A percentile compares a stretch with the other conserved stretches of the same genome.
These are phyloP conservation scores for Mortierella hygrophila DNA, from an alignment of 192 early-diverging fungal genomes.

Conservation along the genomic window DNA sequence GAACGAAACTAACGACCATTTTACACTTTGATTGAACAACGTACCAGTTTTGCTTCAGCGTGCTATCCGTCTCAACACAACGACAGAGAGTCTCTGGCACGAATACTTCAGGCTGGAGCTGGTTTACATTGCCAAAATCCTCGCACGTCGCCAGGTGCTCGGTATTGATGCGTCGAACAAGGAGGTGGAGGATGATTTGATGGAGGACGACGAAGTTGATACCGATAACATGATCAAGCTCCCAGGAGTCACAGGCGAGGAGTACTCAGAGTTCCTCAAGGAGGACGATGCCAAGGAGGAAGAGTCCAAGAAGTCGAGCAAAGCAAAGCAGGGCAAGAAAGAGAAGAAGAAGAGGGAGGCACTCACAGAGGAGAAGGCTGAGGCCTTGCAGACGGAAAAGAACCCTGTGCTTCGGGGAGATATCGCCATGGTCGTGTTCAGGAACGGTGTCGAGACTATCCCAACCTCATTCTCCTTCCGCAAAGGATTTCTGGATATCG, in stretches of 20 bases:
- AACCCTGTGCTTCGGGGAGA: constrained; percentile 80
- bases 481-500: constrained; percentile 76
- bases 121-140: constrained; percentile 88
- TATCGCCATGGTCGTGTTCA: constrained; percentile 81
- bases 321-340: constrained; percentile 31
- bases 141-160: constrained; percentile 82
- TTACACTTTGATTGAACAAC: neutral
- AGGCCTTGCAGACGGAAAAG: constrained; percentile 65
- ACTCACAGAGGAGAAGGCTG: constrained; percentile 60
- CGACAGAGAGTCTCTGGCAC: constrained; percentile 81
- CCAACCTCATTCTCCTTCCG: constrained; percentile 83
- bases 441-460: constrained; percentile 83
- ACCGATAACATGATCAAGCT: constrained; percentile 67
- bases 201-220: constrained; percentile 58
- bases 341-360: constrained; percentile 22
- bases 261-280: constrained; percentile 40
- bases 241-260: constrained; percentile 68
- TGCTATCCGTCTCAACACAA: constrained; percentile 85
- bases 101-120: constrained; percentile 97
- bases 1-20: neutral
- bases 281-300: constrained; percentile 52
- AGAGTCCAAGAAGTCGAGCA: constrained; percentile 58
- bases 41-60: constrained; percentile 82
- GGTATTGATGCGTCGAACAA: constrained; percentile 66
- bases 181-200: constrained; percentile 50